Conservation (phyloP, 2,329 filamentous ascomycete species). For the Colletotrichum sublineola region DNA sequence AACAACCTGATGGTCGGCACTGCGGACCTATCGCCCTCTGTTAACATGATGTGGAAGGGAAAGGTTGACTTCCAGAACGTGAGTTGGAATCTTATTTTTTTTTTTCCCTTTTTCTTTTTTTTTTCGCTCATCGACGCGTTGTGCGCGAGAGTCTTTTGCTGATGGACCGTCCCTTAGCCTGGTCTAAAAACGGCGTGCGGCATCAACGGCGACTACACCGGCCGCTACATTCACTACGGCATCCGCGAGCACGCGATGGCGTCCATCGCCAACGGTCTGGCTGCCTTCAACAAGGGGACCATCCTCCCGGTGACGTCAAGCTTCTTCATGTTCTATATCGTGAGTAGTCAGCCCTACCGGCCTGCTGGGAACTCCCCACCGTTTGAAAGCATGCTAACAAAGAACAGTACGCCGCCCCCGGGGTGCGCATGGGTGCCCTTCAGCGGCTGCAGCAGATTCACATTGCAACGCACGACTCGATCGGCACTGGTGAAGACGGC, state of each 20-base stretch:
- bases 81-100: neutral
- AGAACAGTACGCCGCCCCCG: slow-evolving; percentile 64
- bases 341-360: slow-evolving; percentile 44
- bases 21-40: slow-evolving; percentile 65
- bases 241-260: slow-evolving; percentile 74
- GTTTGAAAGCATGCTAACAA: slow-evolving; percentile 1
- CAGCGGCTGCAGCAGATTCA: slow-evolving; percentile 69
- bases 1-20: slow-evolving; percentile 67
- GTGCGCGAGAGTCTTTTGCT: neutral
- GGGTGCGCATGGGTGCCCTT: slow-evolving; percentile 72
- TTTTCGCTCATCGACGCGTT: neutral
- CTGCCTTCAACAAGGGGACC: slow-evolving; percentile 67
- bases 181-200: slow-evolving; percentile 58
- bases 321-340: slow-evolving; percentile 74
- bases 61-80: slow-evolving; percentile 63
- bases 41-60: slow-evolving; percentile 68
- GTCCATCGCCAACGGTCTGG: slow-evolving; percentile 69
- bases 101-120: no score
- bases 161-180: slow-evolving; percentile 42
- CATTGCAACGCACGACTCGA: slow-evolving; percentile 72
- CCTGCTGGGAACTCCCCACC: neutral
- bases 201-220: slow-evolving; percentile 66
- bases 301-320: slow-evolving; percentile 70
- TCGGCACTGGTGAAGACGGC: slow-evolving; percentile 71
- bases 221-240: slow-evolving; percentile 71